Evolutionary conservation across 768 basidiomycete genomes (phyloP).

Genomic region (Coprinopsis cinerea): DNA sequence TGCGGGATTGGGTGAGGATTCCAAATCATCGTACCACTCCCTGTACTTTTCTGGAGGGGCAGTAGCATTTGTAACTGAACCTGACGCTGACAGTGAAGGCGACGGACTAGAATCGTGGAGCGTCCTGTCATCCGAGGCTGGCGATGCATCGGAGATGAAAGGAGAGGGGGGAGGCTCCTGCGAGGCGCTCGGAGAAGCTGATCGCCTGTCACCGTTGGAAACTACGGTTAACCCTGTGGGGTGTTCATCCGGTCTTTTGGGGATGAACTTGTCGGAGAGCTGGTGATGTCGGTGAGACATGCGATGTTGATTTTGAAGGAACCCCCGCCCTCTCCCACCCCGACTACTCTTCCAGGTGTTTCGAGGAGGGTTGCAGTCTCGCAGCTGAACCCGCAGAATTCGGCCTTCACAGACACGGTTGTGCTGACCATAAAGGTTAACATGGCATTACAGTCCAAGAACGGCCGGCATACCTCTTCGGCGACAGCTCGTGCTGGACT

Average conservation of each 20-base stretch:
- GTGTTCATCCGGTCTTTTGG: neutral
- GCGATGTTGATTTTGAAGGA: conserved; percentile 22
- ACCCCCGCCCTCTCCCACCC: conserved; percentile 39
- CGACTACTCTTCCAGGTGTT: conserved; percentile 41
- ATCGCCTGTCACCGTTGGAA: neutral
- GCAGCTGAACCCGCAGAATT: conserved; percentile 68
- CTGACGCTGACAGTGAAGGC: neutral
- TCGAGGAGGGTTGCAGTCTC: conserved; percentile 59
- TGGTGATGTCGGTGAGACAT: conserved; percentile 4
- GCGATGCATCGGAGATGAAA: neutral
- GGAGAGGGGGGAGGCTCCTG: neutral
- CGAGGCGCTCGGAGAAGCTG: neutral
- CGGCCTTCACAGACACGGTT: conserved; percentile 65
- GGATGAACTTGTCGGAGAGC: neutral
- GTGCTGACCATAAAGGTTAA: conserved; percentile 37
- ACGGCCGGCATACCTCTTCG: conserved; percentile 44
- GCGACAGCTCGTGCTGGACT: conserved; percentile 61
- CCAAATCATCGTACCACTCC: conserved; percentile 12
- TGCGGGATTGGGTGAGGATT: neutral
- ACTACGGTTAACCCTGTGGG: neutral
- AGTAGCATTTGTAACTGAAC: neutral
- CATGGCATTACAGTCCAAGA: neutral
- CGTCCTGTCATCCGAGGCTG: conserved; percentile 5
- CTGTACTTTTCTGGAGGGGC: neutral
- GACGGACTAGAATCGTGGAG: conserved; percentile 5